A percentile compares a stretch with the other conserved stretches of the same genome.
phyloP scores from a whole-genome alignment of 345 rosid genomes.

The Heritiera fomes region DNA sequence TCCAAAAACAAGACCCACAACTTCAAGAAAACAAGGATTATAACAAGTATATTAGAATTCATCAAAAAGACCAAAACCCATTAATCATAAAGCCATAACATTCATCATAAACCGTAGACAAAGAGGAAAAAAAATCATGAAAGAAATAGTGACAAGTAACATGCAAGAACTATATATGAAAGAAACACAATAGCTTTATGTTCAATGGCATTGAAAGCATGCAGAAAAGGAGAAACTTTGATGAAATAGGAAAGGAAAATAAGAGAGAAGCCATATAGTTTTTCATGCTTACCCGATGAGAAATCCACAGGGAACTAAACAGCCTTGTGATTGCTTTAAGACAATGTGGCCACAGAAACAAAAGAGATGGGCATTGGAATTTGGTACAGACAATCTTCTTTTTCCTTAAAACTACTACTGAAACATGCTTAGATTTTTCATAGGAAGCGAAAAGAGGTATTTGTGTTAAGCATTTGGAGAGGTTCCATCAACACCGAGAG shows the following conservation, averaged over 20 bases:
- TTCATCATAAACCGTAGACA: background rate
- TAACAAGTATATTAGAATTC: constrained; percentile 24
- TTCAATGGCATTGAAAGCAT: constrained; percentile 28
- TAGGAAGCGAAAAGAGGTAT: background rate
- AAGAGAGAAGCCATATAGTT: background rate
- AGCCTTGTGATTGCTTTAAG: constrained; percentile 14
- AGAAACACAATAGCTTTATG: background rate
- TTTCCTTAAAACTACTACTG: background rate
- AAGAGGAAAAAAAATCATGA: constrained; percentile 30
- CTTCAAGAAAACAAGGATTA: constrained; percentile 28
- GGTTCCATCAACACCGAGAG: constrained; percentile 3
- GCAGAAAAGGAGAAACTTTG: constrained; percentile 21
- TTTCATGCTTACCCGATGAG: constrained; percentile 17
- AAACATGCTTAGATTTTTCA: constrained; percentile 1
- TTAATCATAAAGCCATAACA: constrained; percentile 22
- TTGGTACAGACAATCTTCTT: constrained; percentile 5
- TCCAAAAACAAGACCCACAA: constrained; percentile 32
- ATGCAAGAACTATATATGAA: constrained; percentile 29
- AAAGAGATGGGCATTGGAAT: background rate
- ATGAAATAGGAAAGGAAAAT: background rate
- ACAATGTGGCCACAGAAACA: constrained; percentile 32
- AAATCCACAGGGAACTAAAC: constrained; percentile 13
- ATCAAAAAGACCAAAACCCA: constrained; percentile 35
- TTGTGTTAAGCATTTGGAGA: background rate
- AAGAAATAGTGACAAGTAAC: constrained; percentile 29